phyloP scores from a whole-genome alignment of 768 basidiomycete species.

The Amanita jacksonii region DNA sequence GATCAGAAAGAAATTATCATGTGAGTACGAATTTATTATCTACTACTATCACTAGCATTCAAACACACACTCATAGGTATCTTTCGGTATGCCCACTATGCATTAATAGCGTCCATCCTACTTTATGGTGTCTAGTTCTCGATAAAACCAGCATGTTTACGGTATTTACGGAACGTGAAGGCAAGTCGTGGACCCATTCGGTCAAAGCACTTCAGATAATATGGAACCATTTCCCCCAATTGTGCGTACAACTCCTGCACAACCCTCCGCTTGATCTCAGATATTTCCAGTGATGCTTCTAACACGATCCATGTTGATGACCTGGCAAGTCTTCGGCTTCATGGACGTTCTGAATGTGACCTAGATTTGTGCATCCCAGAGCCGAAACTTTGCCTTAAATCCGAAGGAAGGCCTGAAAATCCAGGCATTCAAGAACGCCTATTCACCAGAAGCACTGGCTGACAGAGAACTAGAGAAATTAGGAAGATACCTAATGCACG shows the following conservation, averaged over 20 bases:
- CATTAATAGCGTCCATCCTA: neutral
- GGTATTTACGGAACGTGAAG: conserved; percentile 67
- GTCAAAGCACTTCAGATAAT: conserved; percentile 81
- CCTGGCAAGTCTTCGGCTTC: conserved; percentile 37
- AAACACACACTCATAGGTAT: conserved; percentile 32
- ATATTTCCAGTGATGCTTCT: conserved; percentile 35
- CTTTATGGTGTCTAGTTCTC: conserved; percentile 37
- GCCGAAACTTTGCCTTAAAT: conserved; percentile 84
- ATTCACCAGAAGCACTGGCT: conserved; percentile 49
- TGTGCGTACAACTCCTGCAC: conserved; percentile 31
- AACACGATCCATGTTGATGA: conserved; percentile 90
- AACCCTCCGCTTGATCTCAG: neutral
- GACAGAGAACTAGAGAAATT: conserved; percentile 66
- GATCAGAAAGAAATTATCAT: conserved; percentile 59
- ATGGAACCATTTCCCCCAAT: conserved; percentile 81
- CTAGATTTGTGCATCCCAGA: conserved; percentile 30
- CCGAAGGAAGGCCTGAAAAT: conserved; percentile 80
- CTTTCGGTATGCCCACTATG: conserved; percentile 38
- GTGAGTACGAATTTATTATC: conserved; percentile 23
- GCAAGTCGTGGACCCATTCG: conserved; percentile 67
- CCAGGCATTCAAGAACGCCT: conserved; percentile 69
- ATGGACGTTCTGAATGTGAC: no score
- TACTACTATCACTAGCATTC: neutral
- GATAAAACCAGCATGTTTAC: conserved; percentile 89
- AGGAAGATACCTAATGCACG: conserved; percentile 54